Percentiles rank a stretch among this genome's conserved stretches.
phyloP scores from a whole-genome alignment of 352 stramenopile species.

The Phytopythium helicoides region DNA sequence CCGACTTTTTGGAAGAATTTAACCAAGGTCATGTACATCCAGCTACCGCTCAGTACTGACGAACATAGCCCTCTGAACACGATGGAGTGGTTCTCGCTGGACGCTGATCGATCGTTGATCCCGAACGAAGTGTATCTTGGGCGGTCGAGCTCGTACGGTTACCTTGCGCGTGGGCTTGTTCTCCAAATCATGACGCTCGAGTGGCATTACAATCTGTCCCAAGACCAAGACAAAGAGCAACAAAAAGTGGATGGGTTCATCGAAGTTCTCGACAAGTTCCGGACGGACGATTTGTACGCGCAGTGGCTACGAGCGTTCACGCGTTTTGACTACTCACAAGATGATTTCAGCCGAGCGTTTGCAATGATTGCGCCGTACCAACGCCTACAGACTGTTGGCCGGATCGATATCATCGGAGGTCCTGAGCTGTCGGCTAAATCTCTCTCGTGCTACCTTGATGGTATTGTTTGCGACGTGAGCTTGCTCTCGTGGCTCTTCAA shows the following conservation, averaged over 20 bases:
- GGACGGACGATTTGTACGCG: constrained; percentile 58
- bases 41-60: constrained; percentile 43
- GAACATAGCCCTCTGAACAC: constrained; percentile 42
- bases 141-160: constrained; percentile 57
- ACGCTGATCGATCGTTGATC: constrained; percentile 8
- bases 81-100: constrained; percentile 5
- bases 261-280: constrained; percentile 53
- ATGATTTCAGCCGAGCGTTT: constrained; percentile 18
- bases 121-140: constrained; percentile 37
- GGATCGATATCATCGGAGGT: constrained; percentile 7
- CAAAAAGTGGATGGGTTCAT: constrained; percentile 27
- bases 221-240: constrained; percentile 11
- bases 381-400: neutral
- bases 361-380: constrained; percentile 15
- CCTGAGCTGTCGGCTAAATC: constrained; percentile 11
- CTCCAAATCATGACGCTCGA: constrained; percentile 63
- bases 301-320: constrained; percentile 73
- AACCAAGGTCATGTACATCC: constrained; percentile 51
- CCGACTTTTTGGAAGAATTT: constrained; percentile 59
- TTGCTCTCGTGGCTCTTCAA: constrained; percentile 32
- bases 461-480: constrained; percentile 22
- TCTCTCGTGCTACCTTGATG: constrained; percentile 26
- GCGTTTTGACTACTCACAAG: constrained; percentile 46
- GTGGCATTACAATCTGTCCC: constrained; percentile 46
- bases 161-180: constrained; percentile 53